phyloP scores from a whole-genome alignment of 1,284 basidiomycete genomes.

The Psilocybe mexicana region DNA sequence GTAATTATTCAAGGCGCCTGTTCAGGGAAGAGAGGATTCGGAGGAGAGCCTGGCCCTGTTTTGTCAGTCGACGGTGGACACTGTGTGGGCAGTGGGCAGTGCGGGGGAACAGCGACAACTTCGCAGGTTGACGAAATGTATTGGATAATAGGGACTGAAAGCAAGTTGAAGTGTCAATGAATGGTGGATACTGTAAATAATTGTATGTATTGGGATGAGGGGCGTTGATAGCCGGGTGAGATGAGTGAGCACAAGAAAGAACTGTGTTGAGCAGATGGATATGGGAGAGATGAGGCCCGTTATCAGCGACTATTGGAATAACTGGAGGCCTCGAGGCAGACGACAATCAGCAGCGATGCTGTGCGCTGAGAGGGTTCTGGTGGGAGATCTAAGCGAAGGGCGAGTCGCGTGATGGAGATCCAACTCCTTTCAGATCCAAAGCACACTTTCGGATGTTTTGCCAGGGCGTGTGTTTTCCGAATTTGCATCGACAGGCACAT shows the following conservation, averaged over 20 bases:
- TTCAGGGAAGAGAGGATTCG: neutral
- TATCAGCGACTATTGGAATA: slow-evolving; percentile 8
- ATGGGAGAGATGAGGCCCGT: neutral
- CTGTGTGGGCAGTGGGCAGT: slow-evolving; percentile 1
- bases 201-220: neutral
- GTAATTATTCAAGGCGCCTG: slow-evolving; percentile 4
- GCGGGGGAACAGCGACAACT: slow-evolving; percentile 11
- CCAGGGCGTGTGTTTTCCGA: slow-evolving; percentile 12
- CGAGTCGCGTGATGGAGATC: slow-evolving; percentile 21
- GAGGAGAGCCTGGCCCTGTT: neutral
- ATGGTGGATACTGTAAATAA: neutral
- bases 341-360: slow-evolving; percentile 2
- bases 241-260: neutral
- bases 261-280: neutral
- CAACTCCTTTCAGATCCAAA: slow-evolving; percentile 16
- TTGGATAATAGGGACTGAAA: neutral
- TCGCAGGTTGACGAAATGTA: slow-evolving; percentile 15
- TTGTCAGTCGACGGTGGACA: neutral
- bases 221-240: neutral
- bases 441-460: slow-evolving; percentile 13
- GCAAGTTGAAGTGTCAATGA: too few species aligned
- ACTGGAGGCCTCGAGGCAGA: slow-evolving; percentile 11
- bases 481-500: slow-evolving; percentile 15
- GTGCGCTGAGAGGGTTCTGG: slow-evolving; percentile 6
- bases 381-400: slow-evolving; percentile 21